These are phyloP conservation scores for Claviceps purpurea DNA, from an alignment of 2,329 filamentous ascomycete genomes.

Conservation along the genomic window DNA sequence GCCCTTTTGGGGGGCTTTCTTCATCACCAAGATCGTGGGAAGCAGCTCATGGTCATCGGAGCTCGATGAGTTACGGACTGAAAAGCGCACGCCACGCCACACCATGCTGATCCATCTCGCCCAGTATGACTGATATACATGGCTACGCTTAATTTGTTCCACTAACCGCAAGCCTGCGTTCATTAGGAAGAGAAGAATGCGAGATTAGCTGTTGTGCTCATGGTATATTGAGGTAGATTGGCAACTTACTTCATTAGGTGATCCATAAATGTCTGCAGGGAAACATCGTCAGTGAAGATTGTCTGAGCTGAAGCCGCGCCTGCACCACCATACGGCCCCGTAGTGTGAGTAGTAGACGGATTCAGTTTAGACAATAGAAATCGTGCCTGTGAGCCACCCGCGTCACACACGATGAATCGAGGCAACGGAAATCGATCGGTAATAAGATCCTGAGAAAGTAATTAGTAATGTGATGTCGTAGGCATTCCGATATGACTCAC, in stretches of 20 bases:
- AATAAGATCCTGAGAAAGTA: constrained; percentile 63
- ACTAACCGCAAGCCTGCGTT: constrained; percentile 43
- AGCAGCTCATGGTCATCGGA: too few relatives aligned
- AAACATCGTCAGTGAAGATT: constrained; percentile 98
- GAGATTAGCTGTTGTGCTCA: constrained; percentile 1
- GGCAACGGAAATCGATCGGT: constrained; percentile 96
- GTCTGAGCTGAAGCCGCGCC: constrained; percentile 81
- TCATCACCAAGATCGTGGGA: too few relatives aligned
- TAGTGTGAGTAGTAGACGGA: constrained; percentile 92
- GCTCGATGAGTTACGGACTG: too few relatives aligned
- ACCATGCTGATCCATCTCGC: too few relatives aligned
- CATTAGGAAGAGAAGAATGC: constrained; percentile 5
- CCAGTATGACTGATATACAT: background rate
- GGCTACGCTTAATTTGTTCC: constrained; percentile 39
- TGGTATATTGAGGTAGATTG: background rate
- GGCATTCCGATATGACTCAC: constrained; percentile 35
- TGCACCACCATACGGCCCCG: constrained; percentile 79
- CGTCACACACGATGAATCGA: constrained; percentile 95
- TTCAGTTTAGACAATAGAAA: constrained; percentile 96
- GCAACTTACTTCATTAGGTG: constrained; percentile 86
- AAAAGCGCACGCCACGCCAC: background rate
- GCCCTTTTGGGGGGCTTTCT: too few relatives aligned
- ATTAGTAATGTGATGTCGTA: constrained; percentile 2
- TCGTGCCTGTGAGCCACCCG: constrained; percentile 93
- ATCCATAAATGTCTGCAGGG: constrained; percentile 97